Base-by-base conservation (phyloP, 2,329 filamentous ascomycete genomes). In the Calonectria honghensis region DNA sequence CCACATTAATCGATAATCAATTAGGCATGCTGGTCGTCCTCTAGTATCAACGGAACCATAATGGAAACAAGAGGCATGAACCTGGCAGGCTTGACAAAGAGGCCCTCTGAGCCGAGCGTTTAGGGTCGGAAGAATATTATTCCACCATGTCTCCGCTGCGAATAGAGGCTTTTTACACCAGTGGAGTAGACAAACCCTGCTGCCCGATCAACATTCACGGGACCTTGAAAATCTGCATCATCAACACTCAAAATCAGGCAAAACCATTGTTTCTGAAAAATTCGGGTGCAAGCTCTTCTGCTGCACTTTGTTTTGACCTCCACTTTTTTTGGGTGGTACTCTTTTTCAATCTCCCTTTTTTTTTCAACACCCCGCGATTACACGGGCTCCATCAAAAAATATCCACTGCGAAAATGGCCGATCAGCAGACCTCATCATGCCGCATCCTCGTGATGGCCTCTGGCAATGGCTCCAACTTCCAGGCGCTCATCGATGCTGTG, bases 391-490 rank as follows among this genome's bases (percentile, higher is more conserved):
- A 39, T 27, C 32, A 14, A 61, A 27, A 32, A 35, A 61, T 39
- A 39, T 39, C n/a, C 29, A 64, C 24, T 7, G n/a, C 45, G 24
- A 70, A n/a, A 63, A 70, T 71, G 69, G 69, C 69, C 14, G 69
- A 37, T 31, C 65, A 65, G 39, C 51, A 70, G 39, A 57, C 41
- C 39, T 52, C 64, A 27, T 51, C 73, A 48, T 89, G 86, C 80
- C 90, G 90, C 72, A 89, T 94, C 79, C 89, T 93, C 68, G 91
- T 95, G 79, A 90, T 95, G 82, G 93, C 93, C 84, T 94, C 92
- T 65, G 93, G 94, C 84, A 93, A 90, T 78, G 95, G 95, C 79
- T 92, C 93, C 50, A 96, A 96, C 83, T 91, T 96, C 27, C 94
- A 96, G 87, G 94, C 94, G 72, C 89, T 98, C 66, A 87, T 91